Percentiles rank a stretch among this genome's conserved stretches.
Evolutionary conservation across 768 basidiomycete genomes (phyloP).

Genomic region (Coprinopsis strossmayeri): DNA sequence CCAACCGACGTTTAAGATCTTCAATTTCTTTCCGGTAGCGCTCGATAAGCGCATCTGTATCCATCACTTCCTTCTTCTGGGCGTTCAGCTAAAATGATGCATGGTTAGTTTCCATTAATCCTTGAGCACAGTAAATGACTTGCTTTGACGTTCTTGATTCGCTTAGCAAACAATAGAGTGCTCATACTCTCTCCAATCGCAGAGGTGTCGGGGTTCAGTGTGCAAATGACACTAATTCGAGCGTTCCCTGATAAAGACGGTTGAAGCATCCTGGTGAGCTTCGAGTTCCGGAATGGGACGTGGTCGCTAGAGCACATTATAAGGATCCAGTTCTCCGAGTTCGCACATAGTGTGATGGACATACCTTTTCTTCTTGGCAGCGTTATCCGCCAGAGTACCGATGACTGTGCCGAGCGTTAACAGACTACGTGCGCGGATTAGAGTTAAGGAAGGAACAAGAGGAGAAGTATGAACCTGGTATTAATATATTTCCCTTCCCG

Average conservation of each 20-base stretch:
- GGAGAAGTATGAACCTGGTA: constrained; percentile 46
- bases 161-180: constrained; percentile 85
- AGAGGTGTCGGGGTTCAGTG: constrained; percentile 77
- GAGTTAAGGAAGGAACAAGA: constrained; percentile 5
- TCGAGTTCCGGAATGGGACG: constrained; percentile 92
- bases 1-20: constrained; percentile 68
- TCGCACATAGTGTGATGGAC: constrained; percentile 9
- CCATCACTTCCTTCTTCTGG: constrained; percentile 89
- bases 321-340: neutral
- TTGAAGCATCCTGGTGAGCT: constrained; percentile 90
- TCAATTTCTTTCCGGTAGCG: constrained; percentile 94
- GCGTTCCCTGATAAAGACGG: constrained; percentile 95
- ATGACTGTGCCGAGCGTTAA: constrained; percentile 93
- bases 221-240: constrained; percentile 93
- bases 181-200: constrained; percentile 83
- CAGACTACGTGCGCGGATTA: constrained; percentile 53
- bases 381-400: constrained; percentile 84
- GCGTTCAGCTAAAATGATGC: constrained; percentile 57
- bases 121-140: constrained; percentile 13
- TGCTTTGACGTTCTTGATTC: constrained; percentile 85
- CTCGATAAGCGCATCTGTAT: constrained; percentile 90
- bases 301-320: constrained; percentile 53
- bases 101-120: neutral
- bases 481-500: constrained; percentile 97
- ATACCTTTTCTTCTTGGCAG: constrained; percentile 66